Evolutionary conservation across 1,139 yeast species (phyloP).

Genomic region (Candida sojae): DNA sequence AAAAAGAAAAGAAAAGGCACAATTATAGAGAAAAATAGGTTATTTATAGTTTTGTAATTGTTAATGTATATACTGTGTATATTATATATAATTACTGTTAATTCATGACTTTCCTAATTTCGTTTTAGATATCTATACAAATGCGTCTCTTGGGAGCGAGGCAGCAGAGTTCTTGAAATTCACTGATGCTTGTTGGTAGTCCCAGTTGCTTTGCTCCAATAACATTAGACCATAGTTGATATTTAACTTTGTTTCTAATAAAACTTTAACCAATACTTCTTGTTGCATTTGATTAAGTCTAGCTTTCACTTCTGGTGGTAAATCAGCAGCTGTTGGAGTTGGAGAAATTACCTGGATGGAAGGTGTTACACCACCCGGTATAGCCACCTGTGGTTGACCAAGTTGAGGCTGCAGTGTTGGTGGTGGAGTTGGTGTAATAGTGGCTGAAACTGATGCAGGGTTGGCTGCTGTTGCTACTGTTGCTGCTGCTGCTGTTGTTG

Average conservation of each 20-base stretch:
- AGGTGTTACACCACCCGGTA: slow-evolving; percentile 16
- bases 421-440: slow-evolving; percentile 42
- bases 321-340: slow-evolving; percentile 35
- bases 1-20: background rate
- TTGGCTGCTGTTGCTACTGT: slow-evolving; percentile 6
- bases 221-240: slow-evolving; percentile 81
- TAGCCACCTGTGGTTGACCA: slow-evolving; percentile 15
- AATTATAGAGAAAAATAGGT: too few relatives aligned
- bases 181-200: slow-evolving; percentile 65
- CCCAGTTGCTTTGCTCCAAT: slow-evolving; percentile 88
- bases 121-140: slow-evolving; percentile 9
- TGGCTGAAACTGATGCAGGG: background rate
- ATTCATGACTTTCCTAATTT: background rate
- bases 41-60: too few relatives aligned
- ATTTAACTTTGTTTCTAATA: slow-evolving; percentile 74
- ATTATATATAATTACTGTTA: background rate
- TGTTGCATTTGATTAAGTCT: slow-evolving; percentile 56
- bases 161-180: slow-evolving; percentile 68
- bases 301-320: slow-evolving; percentile 57
- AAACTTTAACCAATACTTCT: slow-evolving; percentile 63
- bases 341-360: slow-evolving; percentile 13
- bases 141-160: slow-evolving; percentile 48
- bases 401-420: background rate
- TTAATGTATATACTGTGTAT: too few relatives aligned
- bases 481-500: slow-evolving; percentile 11